Percentiles rank a stretch among this genome's conserved stretches.
These are phyloP conservation scores for Phytopythium sindhum DNA, from an alignment of 352 stramenopile species.

Conservation along the genomic window DNA sequence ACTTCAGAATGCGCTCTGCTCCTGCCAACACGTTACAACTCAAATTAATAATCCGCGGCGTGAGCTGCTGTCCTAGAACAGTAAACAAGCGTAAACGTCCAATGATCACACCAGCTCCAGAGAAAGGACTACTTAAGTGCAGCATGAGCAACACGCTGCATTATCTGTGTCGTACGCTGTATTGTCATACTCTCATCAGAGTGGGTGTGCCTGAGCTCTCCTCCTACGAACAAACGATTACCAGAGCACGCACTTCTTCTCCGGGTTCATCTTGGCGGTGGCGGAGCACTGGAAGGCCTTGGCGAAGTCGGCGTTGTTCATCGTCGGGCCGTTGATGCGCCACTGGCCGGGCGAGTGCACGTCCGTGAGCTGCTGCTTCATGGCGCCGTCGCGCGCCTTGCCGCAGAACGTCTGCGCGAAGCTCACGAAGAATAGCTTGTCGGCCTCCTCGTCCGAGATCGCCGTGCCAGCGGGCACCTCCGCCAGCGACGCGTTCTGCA, in stretches of 20 bases:
- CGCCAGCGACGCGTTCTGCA: constrained; percentile 24
- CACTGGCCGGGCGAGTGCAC: constrained; percentile 32
- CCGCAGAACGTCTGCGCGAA: constrained; percentile 65
- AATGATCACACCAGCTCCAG: too few relatives aligned
- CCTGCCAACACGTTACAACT: too few relatives aligned
- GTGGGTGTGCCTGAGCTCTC: background rate
- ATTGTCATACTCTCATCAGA: background rate
- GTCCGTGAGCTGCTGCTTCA: constrained; percentile 11
- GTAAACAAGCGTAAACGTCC: background rate
- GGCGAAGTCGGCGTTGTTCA: constrained; percentile 60
- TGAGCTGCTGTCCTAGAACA: too few relatives aligned
- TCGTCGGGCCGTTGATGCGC: constrained; percentile 62
- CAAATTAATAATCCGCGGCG: too few relatives aligned
- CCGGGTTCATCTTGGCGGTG: constrained; percentile 41
- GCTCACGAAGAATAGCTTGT: constrained; percentile 64
- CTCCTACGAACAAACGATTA: constrained; percentile 8
- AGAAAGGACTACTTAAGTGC: too few relatives aligned
- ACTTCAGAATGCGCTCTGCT: too few relatives aligned
- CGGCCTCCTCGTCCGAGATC: constrained; percentile 17
- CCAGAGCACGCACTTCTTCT: constrained; percentile 49
- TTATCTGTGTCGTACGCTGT: background rate
- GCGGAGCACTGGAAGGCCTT: constrained; percentile 42
- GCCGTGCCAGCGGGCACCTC: constrained; percentile 14
- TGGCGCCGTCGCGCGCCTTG: constrained; percentile 35
- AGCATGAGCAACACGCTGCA: background rate